Evolutionary conservation across 164 flowering plant genomes (phyloP).

Genomic region (Kingdonia uniflora): DNA sequence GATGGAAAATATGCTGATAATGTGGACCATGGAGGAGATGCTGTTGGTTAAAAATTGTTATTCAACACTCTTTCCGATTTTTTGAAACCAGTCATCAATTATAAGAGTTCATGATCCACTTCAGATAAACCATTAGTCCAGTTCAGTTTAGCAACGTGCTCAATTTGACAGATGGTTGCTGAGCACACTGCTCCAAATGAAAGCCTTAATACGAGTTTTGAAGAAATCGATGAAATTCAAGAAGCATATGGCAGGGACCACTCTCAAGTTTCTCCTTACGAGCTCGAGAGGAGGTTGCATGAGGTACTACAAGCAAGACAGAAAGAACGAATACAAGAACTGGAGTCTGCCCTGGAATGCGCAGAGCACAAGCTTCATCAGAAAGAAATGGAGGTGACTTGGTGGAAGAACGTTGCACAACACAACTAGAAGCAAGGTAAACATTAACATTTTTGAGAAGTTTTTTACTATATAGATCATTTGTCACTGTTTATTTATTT

Average conservation of each 20-base stretch:
- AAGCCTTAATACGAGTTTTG: constrained; percentile 13
- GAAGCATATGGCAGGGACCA: constrained; percentile 11
- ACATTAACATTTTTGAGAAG: no score
- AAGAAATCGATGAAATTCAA: constrained; percentile 20
- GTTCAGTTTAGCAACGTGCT: no score
- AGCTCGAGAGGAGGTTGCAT: constrained; percentile 61
- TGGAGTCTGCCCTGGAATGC: constrained; percentile 45
- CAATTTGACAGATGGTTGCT: constrained; percentile 19
- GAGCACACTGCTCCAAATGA: constrained; percentile 14
- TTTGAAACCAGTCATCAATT: no score
- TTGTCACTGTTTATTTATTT: no score
- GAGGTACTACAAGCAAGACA: constrained; percentile 52
- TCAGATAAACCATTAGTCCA: no score
- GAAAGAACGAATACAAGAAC: constrained; percentile 52
- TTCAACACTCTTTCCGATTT: no score
- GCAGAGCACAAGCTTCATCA: constrained; percentile 31
- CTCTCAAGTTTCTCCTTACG: constrained; percentile 33
- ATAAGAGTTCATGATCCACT: no score
- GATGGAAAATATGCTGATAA: no score
- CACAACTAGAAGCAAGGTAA: constrained; percentile 23
- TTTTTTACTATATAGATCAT: no score
- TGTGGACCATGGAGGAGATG: no score
- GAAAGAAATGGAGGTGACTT: constrained; percentile 52
- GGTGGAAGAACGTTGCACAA: constrained; percentile 68
- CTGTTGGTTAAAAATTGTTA: no score